These are phyloP conservation scores for Ambrosia artemisiifolia DNA, from an alignment of 129 eudicot species.

Conservation along the genomic window DNA sequence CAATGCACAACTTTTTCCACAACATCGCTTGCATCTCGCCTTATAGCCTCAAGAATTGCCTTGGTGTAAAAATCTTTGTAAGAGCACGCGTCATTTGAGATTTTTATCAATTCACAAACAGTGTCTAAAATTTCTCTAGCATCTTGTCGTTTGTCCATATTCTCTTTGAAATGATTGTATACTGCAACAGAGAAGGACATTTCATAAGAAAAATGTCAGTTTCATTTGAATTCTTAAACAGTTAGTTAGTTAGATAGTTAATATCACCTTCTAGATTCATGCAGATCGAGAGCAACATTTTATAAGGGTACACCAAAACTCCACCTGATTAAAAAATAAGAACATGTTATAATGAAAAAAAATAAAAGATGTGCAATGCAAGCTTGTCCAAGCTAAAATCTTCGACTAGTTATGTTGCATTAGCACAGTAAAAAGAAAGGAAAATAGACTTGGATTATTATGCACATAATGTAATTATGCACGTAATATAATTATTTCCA, in stretches of 20 bases:
- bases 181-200: neutral
- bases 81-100: neutral
- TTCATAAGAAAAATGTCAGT: neutral
- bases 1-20: neutral
- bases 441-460: too few relatives aligned
- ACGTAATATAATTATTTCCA: too few relatives aligned
- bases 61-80: neutral
- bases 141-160: neutral
- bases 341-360: too few relatives aligned
- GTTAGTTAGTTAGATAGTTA: neutral
- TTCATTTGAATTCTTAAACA: too few relatives aligned
- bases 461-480: too few relatives aligned
- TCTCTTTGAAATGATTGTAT: neutral
- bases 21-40: neutral
- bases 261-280: neutral
- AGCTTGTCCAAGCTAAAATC: too few relatives aligned
- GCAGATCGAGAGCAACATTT: too few relatives aligned
- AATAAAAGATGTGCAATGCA: too few relatives aligned
- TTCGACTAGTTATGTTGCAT: too few relatives aligned
- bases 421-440: too few relatives aligned
- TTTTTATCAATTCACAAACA: neutral
- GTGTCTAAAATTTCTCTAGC: neutral
- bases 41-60: neutral
- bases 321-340: too few relatives aligned
- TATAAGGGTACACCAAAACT: too few relatives aligned